Evolutionary conservation across 2,329 filamentous ascomycete species (phyloP), one percentile per base, ranked within the genome.

Genomic region (Ophiocordyceps australis): DNA sequence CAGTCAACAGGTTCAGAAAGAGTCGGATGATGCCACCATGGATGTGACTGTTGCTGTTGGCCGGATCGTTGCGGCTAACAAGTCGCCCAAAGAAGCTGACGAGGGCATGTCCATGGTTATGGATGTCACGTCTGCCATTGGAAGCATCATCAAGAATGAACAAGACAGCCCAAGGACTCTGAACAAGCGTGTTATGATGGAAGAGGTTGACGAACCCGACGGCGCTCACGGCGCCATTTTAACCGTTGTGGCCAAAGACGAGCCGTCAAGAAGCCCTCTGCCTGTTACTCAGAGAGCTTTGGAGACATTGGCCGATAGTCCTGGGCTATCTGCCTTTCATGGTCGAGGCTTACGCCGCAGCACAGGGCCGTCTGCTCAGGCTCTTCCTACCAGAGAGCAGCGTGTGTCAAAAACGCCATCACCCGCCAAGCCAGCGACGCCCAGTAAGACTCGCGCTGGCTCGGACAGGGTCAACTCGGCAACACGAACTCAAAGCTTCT

Each of bases 81-180:
- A 12, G 5, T 10, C 20, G 2, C 18, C 11, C 37, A 24, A 30
- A 27, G 11, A 43, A 12, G 22, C 11, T 4, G 19, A 28, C 11
- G 28, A 30, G 12, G 34, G 40, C 8, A 37, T 49, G 26, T 71
- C 65, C 2, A 57, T 64, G 43, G 68, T 60, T 1, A 78, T 79
- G 73, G 73, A 78, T 23, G 67, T 78, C 42, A 78, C 74, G 3
- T 57, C 57, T 23, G 66, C 63, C 5, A 54, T 77, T 24, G 74
- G 74, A 8, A 57, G 59, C 7, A 78, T 81, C 26, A 51, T 77
- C 41, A 44, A 32, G 14, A 42, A 37, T 18, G 35, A 28, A n/a
- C 30, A 54, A 46, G 33, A 34, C 8, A 35, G 30, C n/a, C 38
- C 38, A 7, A 39, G 40, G 19, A 33, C 50, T 34, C 40, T 47